Conservation (phyloP, 2,329 filamentous ascomycete species). For the Penicillium sp. region DNA sequence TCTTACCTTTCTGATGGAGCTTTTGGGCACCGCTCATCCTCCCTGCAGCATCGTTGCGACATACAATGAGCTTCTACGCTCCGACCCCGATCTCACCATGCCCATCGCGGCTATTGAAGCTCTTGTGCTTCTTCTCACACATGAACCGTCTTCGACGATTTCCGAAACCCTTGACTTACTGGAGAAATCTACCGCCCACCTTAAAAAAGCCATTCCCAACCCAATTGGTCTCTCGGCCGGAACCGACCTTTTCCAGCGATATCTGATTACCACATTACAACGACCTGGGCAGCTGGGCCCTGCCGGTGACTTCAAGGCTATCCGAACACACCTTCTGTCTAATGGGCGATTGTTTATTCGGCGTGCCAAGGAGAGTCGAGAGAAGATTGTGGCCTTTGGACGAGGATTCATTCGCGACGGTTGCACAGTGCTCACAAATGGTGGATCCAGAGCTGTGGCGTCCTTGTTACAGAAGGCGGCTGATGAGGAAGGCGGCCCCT, state of each 20-base stretch:
- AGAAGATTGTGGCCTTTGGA: conserved; percentile 80
- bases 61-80: conserved; percentile 66
- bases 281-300: conserved; percentile 56
- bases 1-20: not conserved
- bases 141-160: conserved; percentile 80
- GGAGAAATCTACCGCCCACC: conserved; percentile 72
- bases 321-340: conserved; percentile 79
- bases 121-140: conserved; percentile 81
- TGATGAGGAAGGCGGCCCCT: conserved; percentile 59
- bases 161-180: conserved; percentile 91
- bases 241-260: conserved; percentile 93
- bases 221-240: conserved; percentile 91
- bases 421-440: conserved; percentile 84
- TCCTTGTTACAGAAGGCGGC: conserved; percentile 76
- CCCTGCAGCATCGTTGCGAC: conserved; percentile 62
- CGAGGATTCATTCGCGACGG: conserved; percentile 78
- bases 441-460: conserved; percentile 82
- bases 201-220: conserved; percentile 81
- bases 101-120: conserved; percentile 93
- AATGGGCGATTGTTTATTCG: conserved; percentile 87
- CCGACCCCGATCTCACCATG: conserved; percentile 87
- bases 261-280: conserved; percentile 76
- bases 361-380: conserved; percentile 80
- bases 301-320: conserved; percentile 75
- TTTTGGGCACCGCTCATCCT: conserved; percentile 20